Percentiles rank a stretch among this genome's conserved stretches.
Conservation (phyloP, 768 basidiomycete species). For the Sarcodon sp. region DNA sequence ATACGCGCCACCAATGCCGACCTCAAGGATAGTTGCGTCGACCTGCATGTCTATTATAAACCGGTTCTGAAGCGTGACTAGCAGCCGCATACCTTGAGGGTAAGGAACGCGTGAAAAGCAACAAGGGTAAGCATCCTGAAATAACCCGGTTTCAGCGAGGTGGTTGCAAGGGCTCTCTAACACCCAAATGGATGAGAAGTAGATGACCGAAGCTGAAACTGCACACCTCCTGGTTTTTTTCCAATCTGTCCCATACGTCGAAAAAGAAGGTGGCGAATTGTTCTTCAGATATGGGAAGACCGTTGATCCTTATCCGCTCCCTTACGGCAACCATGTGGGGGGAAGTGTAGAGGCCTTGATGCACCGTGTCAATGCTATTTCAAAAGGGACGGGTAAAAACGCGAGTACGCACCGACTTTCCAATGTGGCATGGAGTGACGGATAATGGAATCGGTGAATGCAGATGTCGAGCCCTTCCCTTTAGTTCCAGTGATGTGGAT, state of each 20-base stretch:
- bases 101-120: slow-evolving; percentile 83
- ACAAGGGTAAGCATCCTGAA: slow-evolving; percentile 90
- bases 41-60: slow-evolving; percentile 27
- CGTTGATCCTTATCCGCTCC: slow-evolving; percentile 91
- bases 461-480: slow-evolving; percentile 95
- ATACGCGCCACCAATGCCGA: slow-evolving; percentile 88
- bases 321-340: slow-evolving; percentile 94
- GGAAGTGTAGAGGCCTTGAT: slow-evolving; percentile 84
- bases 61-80: background rate
- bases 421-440: slow-evolving; percentile 60
- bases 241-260: slow-evolving; percentile 85
- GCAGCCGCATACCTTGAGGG: slow-evolving; percentile 34
- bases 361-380: background rate
- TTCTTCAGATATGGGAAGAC: slow-evolving; percentile 77
- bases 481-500: slow-evolving; percentile 97
- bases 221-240: slow-evolving; percentile 46
- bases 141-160: slow-evolving; percentile 75
- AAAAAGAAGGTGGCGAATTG: slow-evolving; percentile 88
- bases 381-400: background rate
- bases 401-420: slow-evolving; percentile 52
- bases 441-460: slow-evolving; percentile 81
- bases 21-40: slow-evolving; percentile 88
- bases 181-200: slow-evolving; percentile 1
- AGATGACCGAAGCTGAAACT: background rate
- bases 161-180: slow-evolving; percentile 35